Evolutionary conservation across 495 filamentous ascomycete species (phyloP).

Genomic region (Penicillium maclennaniae): DNA sequence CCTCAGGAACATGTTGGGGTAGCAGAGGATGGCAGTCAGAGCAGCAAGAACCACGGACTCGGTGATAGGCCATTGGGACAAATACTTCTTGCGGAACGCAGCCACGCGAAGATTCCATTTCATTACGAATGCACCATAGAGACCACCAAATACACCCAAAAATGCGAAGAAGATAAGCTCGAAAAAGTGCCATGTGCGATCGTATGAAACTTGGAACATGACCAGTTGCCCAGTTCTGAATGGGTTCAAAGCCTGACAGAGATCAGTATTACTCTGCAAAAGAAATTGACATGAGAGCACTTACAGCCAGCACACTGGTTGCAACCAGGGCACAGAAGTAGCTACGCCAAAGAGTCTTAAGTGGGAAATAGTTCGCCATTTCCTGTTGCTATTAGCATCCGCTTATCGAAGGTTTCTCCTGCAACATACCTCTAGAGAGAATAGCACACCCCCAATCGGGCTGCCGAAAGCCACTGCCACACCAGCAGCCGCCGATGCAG

Average conservation of each 20-base stretch:
- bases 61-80: slow-evolving; percentile 78
- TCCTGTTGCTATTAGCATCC: slow-evolving; percentile 49
- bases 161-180: slow-evolving; percentile 90
- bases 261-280: slow-evolving; percentile 4
- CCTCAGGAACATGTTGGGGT: slow-evolving; percentile 89
- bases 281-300: slow-evolving; percentile 10
- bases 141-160: slow-evolving; percentile 86
- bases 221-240: slow-evolving; percentile 97
- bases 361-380: slow-evolving; percentile 96
- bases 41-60: slow-evolving; percentile 82
- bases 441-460: slow-evolving; percentile 93
- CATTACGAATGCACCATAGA: slow-evolving; percentile 96
- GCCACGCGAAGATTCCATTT: slow-evolving; percentile 95
- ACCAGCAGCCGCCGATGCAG: slow-evolving; percentile 89
- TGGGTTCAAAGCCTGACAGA: slow-evolving; percentile 77
- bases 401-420: neutral
- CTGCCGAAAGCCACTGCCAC: slow-evolving; percentile 97
- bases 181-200: slow-evolving; percentile 97
- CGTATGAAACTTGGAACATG: slow-evolving; percentile 98
- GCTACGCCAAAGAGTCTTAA: slow-evolving; percentile 97
- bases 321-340: slow-evolving; percentile 98
- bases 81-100: slow-evolving; percentile 92
- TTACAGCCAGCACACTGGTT: slow-evolving; percentile 80
- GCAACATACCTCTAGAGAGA: slow-evolving; percentile 73
- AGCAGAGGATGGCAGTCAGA: slow-evolving; percentile 85